A percentile compares a stretch with the other conserved stretches of the same genome.
Conservation (phyloP, 1,139 yeast genomes). For the Wickerhamomyces sp. region DNA sequence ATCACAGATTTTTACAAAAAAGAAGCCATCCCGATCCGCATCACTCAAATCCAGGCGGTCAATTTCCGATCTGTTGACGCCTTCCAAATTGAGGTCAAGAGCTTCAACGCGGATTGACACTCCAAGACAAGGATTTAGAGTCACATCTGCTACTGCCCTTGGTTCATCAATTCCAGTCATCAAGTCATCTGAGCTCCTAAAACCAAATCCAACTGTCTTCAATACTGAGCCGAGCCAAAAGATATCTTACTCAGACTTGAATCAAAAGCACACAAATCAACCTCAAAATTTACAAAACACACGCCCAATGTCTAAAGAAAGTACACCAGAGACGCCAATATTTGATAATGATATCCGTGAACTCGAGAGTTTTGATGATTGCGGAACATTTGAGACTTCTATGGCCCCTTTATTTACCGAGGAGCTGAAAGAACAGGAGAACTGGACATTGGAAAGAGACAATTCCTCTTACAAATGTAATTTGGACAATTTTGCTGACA, state of each 20-base stretch:
- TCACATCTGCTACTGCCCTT: background rate
- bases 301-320: background rate
- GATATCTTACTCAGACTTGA: background rate
- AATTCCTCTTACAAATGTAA: slow-evolving; percentile 16
- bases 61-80: background rate
- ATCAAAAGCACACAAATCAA: too few relatives aligned
- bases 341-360: slow-evolving; percentile 11
- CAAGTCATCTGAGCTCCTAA: background rate
- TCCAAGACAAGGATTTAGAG: background rate
- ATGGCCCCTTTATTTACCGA: slow-evolving; percentile 21
- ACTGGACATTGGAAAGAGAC: slow-evolving; percentile 18
- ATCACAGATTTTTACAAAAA: background rate
- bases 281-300: too few relatives aligned
- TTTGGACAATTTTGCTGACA: slow-evolving; percentile 1
- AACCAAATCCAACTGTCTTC: background rate
- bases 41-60: background rate
- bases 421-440: slow-evolving; percentile 5
- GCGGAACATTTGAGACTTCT: slow-evolving; percentile 17
- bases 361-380: slow-evolving; percentile 13
- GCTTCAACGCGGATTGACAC: too few relatives aligned
- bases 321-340: background rate
- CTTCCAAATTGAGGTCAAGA: background rate
- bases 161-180: too few relatives aligned
- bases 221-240: background rate
- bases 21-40: background rate